phyloP scores from a whole-genome alignment of 202 grass and related monocot genomes.

The Thinopyrum obtusiflorum region DNA sequence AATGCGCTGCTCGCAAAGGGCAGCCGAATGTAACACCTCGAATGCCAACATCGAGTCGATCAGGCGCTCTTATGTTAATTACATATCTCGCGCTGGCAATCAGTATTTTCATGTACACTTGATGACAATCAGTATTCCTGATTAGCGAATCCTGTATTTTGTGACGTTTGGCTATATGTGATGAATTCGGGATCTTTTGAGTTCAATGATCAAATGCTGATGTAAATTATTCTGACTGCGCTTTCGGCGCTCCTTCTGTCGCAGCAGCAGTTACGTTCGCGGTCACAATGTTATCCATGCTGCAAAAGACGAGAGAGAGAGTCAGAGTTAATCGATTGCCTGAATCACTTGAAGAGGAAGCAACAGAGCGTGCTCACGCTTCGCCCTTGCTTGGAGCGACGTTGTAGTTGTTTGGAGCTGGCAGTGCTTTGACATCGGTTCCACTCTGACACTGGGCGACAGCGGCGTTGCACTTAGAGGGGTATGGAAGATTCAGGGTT shows the following conservation, averaged over 20 bases:
- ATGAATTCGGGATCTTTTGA: constrained; percentile 20
- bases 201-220: constrained; percentile 19
- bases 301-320: not conserved
- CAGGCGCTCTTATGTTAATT: constrained; percentile 30
- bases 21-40: constrained; percentile 9
- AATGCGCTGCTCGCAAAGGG: not conserved
- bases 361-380: constrained; percentile 28
- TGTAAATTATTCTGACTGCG: constrained; percentile 24
- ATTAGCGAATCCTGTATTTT: constrained; percentile 28
- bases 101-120: constrained; percentile 28
- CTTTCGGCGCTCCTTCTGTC: constrained; percentile 20
- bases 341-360: not conserved
- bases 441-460: constrained; percentile 15
- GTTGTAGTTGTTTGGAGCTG: constrained; percentile 25
- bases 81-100: constrained; percentile 30
- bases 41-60: constrained; percentile 4
- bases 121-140: constrained; percentile 31
- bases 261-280: not conserved
- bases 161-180: constrained; percentile 30
- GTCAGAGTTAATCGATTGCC: not conserved
- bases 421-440: constrained; percentile 27
- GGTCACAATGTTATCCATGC: not conserved
- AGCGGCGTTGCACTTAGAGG: constrained; percentile 25
- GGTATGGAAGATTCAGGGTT: not conserved
- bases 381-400: constrained; percentile 25